Base-by-base conservation (phyloP, 495 filamentous ascomycete species). In the Filosporella fistucella region DNA sequence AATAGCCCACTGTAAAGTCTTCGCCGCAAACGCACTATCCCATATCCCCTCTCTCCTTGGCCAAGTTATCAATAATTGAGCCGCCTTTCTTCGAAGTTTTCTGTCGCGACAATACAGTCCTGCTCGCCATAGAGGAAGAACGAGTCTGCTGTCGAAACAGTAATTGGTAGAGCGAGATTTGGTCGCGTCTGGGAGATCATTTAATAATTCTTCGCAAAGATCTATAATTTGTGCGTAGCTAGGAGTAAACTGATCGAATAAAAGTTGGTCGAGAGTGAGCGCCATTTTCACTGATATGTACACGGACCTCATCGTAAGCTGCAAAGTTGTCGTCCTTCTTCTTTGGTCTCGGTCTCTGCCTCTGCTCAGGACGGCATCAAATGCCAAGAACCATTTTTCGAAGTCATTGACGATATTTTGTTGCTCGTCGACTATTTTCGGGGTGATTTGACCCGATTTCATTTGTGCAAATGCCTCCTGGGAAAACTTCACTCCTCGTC, bases 21-120 rank as follows among this genome's bases (percentile, higher is more conserved):
- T 42, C 13, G 42, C 50, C 1, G 29, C 36, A 18, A 53, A 35
- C 25, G 42, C 9, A 9, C 29, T 33, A 23, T 75, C 65, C 59
- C 64, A 74, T 1, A 73, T 50, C 1, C 70, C 72, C 54, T 77
- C 74, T 55, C 69, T 68, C 10, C 68, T 55, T 0, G 61, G 61
- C 3, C 52, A 43, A 0, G 55, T 35, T 12, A 61, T 52, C 6
- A 76, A 55, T 1, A 72, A 25, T 10, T 28, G 25, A 12, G 74
- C 59, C 3, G 71, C 72, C 38, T 56, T 56, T 1, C 69, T 63
- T 11, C 71, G 61, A 23, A 72, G 57, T 0, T 42, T 26, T 3
- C 67, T 65, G 43, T 74, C 64, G 4, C 71, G 61, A 46, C 71
- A 77, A 11, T 57, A 56, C 4, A 61, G 58, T 6, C 60, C 69